Percentiles rank a stretch among this genome's conserved stretches.
phyloP scores from a whole-genome alignment of 1,139 yeast species.

The Eremothecium cymbalariae region DNA sequence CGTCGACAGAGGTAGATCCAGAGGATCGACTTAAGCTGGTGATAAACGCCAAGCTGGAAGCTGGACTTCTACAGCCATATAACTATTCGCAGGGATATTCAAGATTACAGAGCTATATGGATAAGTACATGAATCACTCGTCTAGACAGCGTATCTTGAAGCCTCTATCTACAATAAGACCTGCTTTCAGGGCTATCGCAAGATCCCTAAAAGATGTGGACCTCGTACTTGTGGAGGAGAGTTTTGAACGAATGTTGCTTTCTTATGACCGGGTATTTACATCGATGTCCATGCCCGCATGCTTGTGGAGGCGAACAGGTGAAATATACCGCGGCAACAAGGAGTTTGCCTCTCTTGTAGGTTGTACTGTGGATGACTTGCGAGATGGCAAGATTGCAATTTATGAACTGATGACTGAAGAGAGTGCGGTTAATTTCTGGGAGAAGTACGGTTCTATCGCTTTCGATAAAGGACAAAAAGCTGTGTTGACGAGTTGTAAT shows the following conservation, averaged over 20 bases:
- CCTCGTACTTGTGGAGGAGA: conserved; percentile 84
- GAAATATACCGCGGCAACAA: conserved; percentile 93
- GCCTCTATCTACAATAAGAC: conserved; percentile 80
- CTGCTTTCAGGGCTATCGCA: conserved; percentile 92
- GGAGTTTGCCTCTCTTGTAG: conserved; percentile 91
- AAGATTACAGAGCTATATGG: conserved; percentile 83
- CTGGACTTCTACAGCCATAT: conserved; percentile 87
- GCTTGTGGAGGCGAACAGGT: conserved; percentile 96
- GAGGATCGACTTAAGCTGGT: conserved; percentile 91
- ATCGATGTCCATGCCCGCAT: conserved; percentile 96
- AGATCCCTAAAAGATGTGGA: conserved; percentile 86
- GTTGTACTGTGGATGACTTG: conserved; percentile 84
- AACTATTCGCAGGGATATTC: conserved; percentile 94
- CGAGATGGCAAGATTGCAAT: conserved; percentile 90
- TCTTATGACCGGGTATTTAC: conserved; percentile 95
- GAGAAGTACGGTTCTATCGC: conserved; percentile 96
- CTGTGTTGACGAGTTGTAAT: conserved; percentile 87
- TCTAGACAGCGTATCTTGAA: conserved; percentile 82
- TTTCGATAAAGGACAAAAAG: conserved; percentile 91
- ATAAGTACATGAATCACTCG: conserved; percentile 78
- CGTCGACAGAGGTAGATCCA: conserved; percentile 88
- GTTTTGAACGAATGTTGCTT: conserved; percentile 84
- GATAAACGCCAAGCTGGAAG: conserved; percentile 91
- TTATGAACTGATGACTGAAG: conserved; percentile 92
- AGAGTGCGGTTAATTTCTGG: conserved; percentile 97